Conservation (phyloP, 768 basidiomycete species). For the Leccinum fibrillosum region DNA sequence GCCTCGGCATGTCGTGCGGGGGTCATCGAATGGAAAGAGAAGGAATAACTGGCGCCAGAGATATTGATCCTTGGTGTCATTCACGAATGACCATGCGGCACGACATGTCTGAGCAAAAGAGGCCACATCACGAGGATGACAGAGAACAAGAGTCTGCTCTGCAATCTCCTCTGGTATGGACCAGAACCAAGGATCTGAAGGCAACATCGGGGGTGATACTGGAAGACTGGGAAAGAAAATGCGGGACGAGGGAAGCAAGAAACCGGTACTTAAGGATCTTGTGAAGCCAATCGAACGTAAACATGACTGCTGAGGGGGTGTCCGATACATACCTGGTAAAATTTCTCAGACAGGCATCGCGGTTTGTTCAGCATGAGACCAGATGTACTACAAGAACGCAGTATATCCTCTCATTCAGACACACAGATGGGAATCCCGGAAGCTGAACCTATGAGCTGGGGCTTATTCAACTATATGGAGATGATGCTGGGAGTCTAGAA, state of each 20-base stretch:
- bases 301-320: not conserved
- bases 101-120: conserved; percentile 56
- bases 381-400: not conserved
- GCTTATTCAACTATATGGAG: not conserved
- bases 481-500: not conserved
- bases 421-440: not conserved
- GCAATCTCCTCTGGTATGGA: conserved; percentile 49
- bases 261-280: not conserved
- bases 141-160: conserved; percentile 55
- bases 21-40: conserved; percentile 58
- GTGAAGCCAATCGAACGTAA: not conserved
- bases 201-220: not conserved
- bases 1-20: conserved; percentile 35
- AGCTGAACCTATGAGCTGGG: not conserved
- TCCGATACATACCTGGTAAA: not conserved
- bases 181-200: conserved; percentile 12
- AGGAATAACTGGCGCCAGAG: conserved; percentile 72
- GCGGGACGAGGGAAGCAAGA: not conserved
- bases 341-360: not conserved
- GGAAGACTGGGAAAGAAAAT: not conserved
- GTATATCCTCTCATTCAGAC: not conserved
- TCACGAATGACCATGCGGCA: conserved; percentile 46
- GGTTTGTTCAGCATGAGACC: conserved; percentile 1
- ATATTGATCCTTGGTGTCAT: conserved; percentile 48
- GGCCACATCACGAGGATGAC: conserved; percentile 57